Evolutionary conservation across 768 basidiomycete species (phyloP).

Genomic region (Serendipita sp.): DNA sequence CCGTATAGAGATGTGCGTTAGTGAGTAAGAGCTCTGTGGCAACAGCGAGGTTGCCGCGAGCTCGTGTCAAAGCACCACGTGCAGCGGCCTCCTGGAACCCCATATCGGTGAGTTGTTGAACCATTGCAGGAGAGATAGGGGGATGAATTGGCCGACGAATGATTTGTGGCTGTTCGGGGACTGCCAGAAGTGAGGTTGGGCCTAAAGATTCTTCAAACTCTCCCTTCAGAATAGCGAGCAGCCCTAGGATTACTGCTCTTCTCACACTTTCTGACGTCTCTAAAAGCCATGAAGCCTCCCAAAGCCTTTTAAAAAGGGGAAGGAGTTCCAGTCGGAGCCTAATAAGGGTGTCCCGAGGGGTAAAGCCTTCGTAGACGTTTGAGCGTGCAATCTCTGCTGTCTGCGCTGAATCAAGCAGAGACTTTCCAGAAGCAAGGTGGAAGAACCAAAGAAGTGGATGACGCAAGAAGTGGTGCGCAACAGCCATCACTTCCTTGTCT

Average conservation of each 20-base stretch:
- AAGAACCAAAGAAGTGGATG: slow-evolving; percentile 62
- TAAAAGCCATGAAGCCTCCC: slow-evolving; percentile 73
- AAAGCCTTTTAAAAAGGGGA: slow-evolving; percentile 50
- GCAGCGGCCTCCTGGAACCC: slow-evolving; percentile 86
- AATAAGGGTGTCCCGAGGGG: slow-evolving; percentile 76
- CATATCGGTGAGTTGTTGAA: slow-evolving; percentile 85
- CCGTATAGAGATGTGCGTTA: slow-evolving; percentile 64
- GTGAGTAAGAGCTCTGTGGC: slow-evolving; percentile 78
- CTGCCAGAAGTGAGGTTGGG: slow-evolving; percentile 21
- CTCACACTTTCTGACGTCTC: slow-evolving; percentile 58
- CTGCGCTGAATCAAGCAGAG: slow-evolving; percentile 74
- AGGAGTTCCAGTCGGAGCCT: slow-evolving; percentile 53
- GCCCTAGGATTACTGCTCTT: slow-evolving; percentile 55
- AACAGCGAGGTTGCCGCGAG: slow-evolving; percentile 73
- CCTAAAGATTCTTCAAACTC: slow-evolving; percentile 60
- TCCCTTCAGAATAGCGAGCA: slow-evolving; percentile 65
- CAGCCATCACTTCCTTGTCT: slow-evolving; percentile 48
- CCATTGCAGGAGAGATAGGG: slow-evolving; percentile 22
- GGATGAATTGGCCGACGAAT: slow-evolving; percentile 17
- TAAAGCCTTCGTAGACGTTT: slow-evolving; percentile 70
- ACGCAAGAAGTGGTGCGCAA: slow-evolving; percentile 69
- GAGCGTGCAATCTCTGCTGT: slow-evolving; percentile 61
- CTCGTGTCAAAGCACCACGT: slow-evolving; percentile 65
- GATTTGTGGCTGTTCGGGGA: slow-evolving; percentile 11
- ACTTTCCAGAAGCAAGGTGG: slow-evolving; percentile 60